Base-by-base conservation (phyloP, 2,329 filamentous ascomycete genomes). In the Pseudogymnoascus sp. region DNA sequence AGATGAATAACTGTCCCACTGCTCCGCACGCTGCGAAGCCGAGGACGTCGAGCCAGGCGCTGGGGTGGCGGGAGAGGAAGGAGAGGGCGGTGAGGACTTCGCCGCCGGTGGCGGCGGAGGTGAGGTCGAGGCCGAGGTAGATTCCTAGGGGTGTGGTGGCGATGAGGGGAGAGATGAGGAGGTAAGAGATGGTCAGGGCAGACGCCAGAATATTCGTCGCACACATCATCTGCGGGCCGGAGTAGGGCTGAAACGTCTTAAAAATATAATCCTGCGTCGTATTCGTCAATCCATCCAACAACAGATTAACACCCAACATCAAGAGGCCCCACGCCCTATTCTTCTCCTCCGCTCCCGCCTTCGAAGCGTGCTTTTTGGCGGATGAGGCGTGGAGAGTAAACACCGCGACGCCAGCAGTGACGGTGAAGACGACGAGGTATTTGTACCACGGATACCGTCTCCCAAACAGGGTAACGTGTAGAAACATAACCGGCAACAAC, bases 201-300 rank as follows among this genome's bases (percentile, higher is more conserved):
- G 92, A 93, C 69, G 85, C 88, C 75, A 97, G 89, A 63, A 96
- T 79, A 74, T 97, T 99, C 76, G 97, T 91, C 40, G 93, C 92
- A 74, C 92, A 95, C 94, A 99, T 99, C 94, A 99, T 99, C 82
- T 99, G 94, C 65, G 93, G 92, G 8, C 94, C 94, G 2, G 86
- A 85, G 74, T 94, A 97, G 12, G 88, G 86, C 67, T 85, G 85
- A 77, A 92, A 96, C 5, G 84, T 81, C 67, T 78, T 77, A 75
- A 97, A 97, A 75, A 99, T 91, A 75, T 96, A 87, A 76, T 99
- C 94, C 80, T 99, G 94, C 2, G 93, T 96, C 62, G 89, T 92
- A 76, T 99, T 99, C 64, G 93, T 97, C 62, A 99, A 81, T 67
- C 94, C 94, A 75, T 99, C 94, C 71, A 99, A 94, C 18, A 99